These are phyloP conservation scores for Rhodotorula toruloides DNA, from an alignment of 768 basidiomycete species.

Conservation along the genomic window DNA sequence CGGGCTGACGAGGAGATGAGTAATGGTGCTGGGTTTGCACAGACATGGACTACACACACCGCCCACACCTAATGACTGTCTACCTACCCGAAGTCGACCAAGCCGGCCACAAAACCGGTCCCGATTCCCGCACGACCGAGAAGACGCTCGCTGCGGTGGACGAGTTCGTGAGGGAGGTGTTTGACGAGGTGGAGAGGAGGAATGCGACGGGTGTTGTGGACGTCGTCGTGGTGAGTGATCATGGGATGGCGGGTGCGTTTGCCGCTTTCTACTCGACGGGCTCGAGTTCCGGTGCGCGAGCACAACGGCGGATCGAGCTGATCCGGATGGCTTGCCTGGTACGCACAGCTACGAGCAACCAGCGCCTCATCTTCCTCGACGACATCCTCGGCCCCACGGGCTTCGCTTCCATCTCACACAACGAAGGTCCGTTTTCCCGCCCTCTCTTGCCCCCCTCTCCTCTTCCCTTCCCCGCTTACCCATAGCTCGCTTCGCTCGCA, in stretches of 20 bases:
- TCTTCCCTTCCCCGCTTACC: neutral
- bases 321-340: no score
- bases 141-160: conserved; percentile 66
- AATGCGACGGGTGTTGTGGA: conserved; percentile 80
- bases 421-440: conserved; percentile 55
- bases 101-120: conserved; percentile 28
- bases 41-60: conserved; percentile 48
- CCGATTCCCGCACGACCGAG: conserved; percentile 47
- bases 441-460: neutral
- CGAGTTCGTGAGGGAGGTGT: conserved; percentile 65
- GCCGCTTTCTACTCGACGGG: neutral
- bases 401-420: conserved; percentile 59
- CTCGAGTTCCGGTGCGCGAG: no score
- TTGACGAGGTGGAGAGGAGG: conserved; percentile 58
- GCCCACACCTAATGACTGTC: conserved; percentile 37
- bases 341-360: conserved; percentile 77
- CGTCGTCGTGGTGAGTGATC: conserved; percentile 65
- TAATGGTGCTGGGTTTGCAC: conserved; percentile 54
- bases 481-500: no score
- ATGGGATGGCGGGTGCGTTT: conserved; percentile 34
- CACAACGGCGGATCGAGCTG: no score
- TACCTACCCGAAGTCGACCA: conserved; percentile 39
- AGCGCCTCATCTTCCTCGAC: conserved; percentile 70
- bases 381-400: conserved; percentile 68
- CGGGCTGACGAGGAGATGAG: conserved; percentile 67